phyloP scores from a whole-genome alignment of 1,139 yeast genomes.

The Geotrichum fermentans region DNA sequence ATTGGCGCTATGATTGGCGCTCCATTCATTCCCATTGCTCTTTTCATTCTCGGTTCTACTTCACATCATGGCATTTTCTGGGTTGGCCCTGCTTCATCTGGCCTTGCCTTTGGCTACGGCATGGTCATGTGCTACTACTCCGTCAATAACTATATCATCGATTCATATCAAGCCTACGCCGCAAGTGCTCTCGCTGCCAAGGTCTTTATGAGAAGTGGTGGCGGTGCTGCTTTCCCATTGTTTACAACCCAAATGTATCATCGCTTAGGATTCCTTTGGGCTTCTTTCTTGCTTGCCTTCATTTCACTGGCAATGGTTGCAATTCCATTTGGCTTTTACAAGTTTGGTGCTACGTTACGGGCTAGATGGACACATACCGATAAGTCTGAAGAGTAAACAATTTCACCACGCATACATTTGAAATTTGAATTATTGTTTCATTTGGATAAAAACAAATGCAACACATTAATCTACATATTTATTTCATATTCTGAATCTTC shows the following conservation, averaged over 20 bases:
- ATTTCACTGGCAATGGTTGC: constrained; percentile 74
- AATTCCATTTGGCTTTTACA: constrained; percentile 76
- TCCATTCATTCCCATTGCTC: constrained; percentile 82
- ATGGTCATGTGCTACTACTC: constrained; percentile 88
- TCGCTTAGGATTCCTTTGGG: constrained; percentile 73
- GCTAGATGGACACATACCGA: constrained; percentile 40
- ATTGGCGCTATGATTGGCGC: constrained; percentile 87
- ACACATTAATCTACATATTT: too few relatives aligned
- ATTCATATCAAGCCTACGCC: constrained; percentile 80
- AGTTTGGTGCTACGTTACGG: constrained; percentile 62
- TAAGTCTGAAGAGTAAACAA: not conserved
- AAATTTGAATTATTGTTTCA: too few relatives aligned
- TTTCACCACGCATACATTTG: too few relatives aligned
- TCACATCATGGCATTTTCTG: constrained; percentile 73
- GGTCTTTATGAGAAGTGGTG: constrained; percentile 77
- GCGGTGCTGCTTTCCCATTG: constrained; percentile 82
- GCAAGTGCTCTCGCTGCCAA: constrained; percentile 88
- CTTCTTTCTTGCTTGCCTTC: constrained; percentile 77
- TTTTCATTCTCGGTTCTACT: constrained; percentile 87
- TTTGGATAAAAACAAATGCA: too few relatives aligned
- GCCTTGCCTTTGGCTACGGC: constrained; percentile 84
- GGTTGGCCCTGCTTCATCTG: constrained; percentile 94
- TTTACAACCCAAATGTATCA: constrained; percentile 79
- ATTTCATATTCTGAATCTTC: too few relatives aligned
- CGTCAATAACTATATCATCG: constrained; percentile 82